A percentile compares a stretch with the other conserved stretches of the same genome.
Evolutionary conservation across 306 rosid genomes (phyloP).

Genomic region (Aeschynomene evenia): DNA sequence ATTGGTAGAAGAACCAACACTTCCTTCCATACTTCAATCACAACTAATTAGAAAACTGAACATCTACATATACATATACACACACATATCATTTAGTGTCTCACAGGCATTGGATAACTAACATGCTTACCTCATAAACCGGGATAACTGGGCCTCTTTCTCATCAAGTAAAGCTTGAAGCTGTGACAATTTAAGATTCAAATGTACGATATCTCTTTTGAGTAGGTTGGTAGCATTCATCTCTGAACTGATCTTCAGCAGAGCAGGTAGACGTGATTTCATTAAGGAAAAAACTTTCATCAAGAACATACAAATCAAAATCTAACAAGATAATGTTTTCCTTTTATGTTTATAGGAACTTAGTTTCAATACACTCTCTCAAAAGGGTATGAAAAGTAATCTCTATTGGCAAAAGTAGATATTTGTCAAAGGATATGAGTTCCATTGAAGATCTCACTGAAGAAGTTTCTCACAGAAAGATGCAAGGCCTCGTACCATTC

Average conservation of each 20-base stretch:
- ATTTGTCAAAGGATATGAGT: conserved; percentile 81
- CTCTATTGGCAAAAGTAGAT: no score
- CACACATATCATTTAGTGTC: no score
- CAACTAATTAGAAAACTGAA: conserved; percentile 26
- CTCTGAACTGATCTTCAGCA: conserved; percentile 80
- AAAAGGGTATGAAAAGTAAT: no score
- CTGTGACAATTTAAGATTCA: conserved; percentile 72
- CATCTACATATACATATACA: not conserved
- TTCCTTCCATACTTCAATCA: conserved; percentile 52
- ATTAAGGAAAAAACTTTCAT: conserved; percentile 50
- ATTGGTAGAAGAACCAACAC: conserved; percentile 45
- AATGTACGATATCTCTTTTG: conserved; percentile 69
- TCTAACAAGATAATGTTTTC: no score
- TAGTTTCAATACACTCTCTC: no score
- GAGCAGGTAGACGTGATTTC: conserved; percentile 75
- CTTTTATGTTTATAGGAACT: no score
- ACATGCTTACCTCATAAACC: conserved; percentile 58
- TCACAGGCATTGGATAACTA: conserved; percentile 1
- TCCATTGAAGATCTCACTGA: conserved; percentile 82
- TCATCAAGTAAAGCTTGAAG: conserved; percentile 83
- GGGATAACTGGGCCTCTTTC: conserved; percentile 69
- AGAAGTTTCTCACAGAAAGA: conserved; percentile 87
- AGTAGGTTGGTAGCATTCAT: conserved; percentile 64
- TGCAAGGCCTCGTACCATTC: conserved; percentile 90
- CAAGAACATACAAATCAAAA: not conserved